These are phyloP conservation scores for Aureobasidium leucospermi DNA, from an alignment of 2,329 filamentous ascomycete species.

Conservation along the genomic window DNA sequence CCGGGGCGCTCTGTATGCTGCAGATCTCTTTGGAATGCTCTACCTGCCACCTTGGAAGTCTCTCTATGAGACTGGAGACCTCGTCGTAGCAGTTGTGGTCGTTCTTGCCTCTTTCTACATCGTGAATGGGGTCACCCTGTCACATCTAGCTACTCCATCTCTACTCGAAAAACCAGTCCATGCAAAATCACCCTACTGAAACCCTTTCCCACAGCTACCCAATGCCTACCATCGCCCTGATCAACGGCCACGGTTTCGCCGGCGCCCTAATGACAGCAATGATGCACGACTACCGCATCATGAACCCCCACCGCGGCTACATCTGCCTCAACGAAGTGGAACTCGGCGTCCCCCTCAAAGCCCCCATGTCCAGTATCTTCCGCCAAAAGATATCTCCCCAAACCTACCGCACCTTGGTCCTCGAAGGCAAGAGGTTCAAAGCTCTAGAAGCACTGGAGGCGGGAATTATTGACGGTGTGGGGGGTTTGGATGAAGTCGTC, in stretches of 20 bases:
- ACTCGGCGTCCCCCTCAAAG: slow-evolving; percentile 66
- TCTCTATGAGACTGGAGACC: not conserved
- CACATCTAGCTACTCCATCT: not conserved
- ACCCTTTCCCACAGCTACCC: slow-evolving; percentile 47
- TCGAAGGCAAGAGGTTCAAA: slow-evolving; percentile 63
- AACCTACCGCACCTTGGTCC: slow-evolving; percentile 56
- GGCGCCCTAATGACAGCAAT: slow-evolving; percentile 75
- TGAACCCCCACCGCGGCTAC: slow-evolving; percentile 63
- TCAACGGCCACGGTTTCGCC: slow-evolving; percentile 73
- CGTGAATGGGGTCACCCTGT: not conserved
- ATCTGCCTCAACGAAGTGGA: slow-evolving; percentile 76
- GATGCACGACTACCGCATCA: slow-evolving; percentile 77
- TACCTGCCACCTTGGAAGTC: too few relatives aligned
- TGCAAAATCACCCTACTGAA: not conserved
- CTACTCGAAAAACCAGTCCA: not conserved
- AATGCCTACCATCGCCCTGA: slow-evolving; percentile 72
- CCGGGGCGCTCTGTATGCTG: too few relatives aligned
- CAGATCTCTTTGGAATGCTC: not conserved
- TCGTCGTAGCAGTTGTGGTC: not conserved
- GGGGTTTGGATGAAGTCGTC: slow-evolving; percentile 57
- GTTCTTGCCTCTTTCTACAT: not conserved
- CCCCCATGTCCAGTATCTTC: slow-evolving; percentile 69
- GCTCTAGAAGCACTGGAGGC: slow-evolving; percentile 56
- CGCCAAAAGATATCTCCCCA: slow-evolving; percentile 54
- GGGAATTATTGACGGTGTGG: slow-evolving; percentile 62